phyloP scores from a whole-genome alignment of 1,284 basidiomycete genomes.

The Volvariella volvacea region DNA sequence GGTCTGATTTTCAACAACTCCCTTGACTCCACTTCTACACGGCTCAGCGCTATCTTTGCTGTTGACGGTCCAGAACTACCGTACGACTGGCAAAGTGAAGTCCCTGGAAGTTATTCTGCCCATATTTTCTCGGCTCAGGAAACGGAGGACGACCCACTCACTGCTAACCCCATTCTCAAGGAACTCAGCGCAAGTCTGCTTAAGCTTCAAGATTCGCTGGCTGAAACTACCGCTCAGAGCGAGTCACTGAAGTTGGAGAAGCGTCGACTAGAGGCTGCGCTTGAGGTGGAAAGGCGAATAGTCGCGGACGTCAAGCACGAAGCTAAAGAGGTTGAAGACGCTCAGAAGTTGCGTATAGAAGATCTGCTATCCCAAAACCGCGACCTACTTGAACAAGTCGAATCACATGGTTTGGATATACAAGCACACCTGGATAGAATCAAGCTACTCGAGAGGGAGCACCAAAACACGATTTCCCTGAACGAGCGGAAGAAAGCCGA shows the following conservation, averaged over 20 bases:
- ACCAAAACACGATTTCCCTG: background rate
- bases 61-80: background rate
- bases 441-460: background rate
- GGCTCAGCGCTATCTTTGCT: background rate
- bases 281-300: background rate
- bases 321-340: background rate
- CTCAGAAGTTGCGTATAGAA: background rate
- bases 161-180: background rate
- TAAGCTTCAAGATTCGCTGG: background rate
- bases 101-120: background rate
- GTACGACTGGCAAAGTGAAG: background rate
- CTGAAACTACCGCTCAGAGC: background rate
- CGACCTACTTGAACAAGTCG: background rate
- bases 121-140: background rate
- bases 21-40: background rate
- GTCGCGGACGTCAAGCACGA: background rate
- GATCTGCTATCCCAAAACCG: background rate
- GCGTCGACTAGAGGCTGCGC: slow-evolving; percentile 1
- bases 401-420: background rate
- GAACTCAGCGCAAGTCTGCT: background rate
- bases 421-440: background rate
- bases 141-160: background rate
- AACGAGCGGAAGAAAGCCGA: background rate
- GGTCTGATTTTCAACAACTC: background rate
- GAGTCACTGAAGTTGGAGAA: slow-evolving; percentile 3